Base-by-base conservation (phyloP, 2,329 filamentous ascomycete species). In the Ceratocystis destructans region DNA sequence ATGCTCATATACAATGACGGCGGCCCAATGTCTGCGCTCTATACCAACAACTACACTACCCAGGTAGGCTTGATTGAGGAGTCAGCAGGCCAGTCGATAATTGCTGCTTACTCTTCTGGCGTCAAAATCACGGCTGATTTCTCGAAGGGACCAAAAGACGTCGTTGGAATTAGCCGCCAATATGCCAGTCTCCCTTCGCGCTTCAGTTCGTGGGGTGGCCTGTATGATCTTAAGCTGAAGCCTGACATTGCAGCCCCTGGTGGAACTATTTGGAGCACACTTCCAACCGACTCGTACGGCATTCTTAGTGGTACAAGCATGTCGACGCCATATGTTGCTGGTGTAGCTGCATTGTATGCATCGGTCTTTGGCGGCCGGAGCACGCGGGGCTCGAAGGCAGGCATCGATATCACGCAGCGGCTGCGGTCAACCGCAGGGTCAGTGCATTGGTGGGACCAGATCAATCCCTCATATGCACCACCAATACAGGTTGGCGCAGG, bases 291-390 rank as follows among this genome's bases (percentile, higher is more conserved):
- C 28, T 69, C 68, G 8, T 84, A 81, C 68, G 76, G 76, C 15
- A 73, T 79, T 6, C 73, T 80, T 64, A 83, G 76, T 44, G 82
- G 82, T 59, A 84, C 82, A 0, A 82, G 79, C 1, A 83, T 84
- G 81, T 78, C 81, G 0, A 78, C 78, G 5, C 81, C 81, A 0
- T 81, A 81, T 67, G 74, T 81, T 33, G 80, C 81, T 48, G 81
- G 80, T n/a, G 73, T 80, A 22, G 78, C 77, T 1, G 79, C 78
- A 5, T 71, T 80, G 25, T 80, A 77, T 68, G 74, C 79, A 50
- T 73, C 75, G 8, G 70, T 76, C 41, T 71, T 76, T 64, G 78
- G 78, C 1, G 77, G 78, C 0, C 74, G 77, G 15, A 71, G 72
- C 63, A 67, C 72, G 0, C 72, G 78, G 63, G 78, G 78, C 0